Base-by-base conservation (phyloP, 2,329 filamentous ascomycete species). In the Ophiocordyceps camponoti-leonardi region DNA sequence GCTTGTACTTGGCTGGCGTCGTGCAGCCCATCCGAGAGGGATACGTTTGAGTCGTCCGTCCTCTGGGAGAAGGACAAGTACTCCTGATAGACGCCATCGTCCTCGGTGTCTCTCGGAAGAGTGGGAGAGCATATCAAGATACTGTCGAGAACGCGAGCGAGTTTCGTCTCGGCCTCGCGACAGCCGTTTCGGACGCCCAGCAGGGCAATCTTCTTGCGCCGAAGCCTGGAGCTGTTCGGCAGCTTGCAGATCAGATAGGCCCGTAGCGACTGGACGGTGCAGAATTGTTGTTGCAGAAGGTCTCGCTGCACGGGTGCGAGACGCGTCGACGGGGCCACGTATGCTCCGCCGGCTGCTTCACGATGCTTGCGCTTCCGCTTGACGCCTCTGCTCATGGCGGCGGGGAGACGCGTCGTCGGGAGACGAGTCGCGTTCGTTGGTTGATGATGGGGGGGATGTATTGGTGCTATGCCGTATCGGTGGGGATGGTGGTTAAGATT, bases 241-340 rank as follows among this genome's bases (percentile, higher is more conserved):
- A 93, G 71, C 48, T 69, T 74, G 19, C 67, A 66, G 43, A 88
- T 65, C 37, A 88, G 65, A 63, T 86, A 84, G 47, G 81, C 69
- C 53, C 86, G 78, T 47, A 94, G 66, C 0, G 79, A 79, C 46
- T 76, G 60, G 13, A 87, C 72, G 42, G 70, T 62, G 8, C 71
- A 63, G 61, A 87, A 94, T 62, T 81, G 83, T 49, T 73, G 72
- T 42, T 69, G 69, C 47, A 94, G 68, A 31, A 92, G 71, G 45
- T 77, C 75, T 56, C 86, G 79, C 53, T 53, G 64, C 43, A 62
- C 53, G 16, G 55, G 50, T 41, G 53, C 49, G n/a, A 47, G 42
- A n/a, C 22, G 42, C 18, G 39, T 26, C 22, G 26, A 28, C 22
- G 22, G 13, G 23, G 8, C 42, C 10, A 14, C 8, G 7, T 20